phyloP scores from a whole-genome alignment of 2,329 filamentous ascomycete species.

The Fonsecaea multimorphosa region DNA sequence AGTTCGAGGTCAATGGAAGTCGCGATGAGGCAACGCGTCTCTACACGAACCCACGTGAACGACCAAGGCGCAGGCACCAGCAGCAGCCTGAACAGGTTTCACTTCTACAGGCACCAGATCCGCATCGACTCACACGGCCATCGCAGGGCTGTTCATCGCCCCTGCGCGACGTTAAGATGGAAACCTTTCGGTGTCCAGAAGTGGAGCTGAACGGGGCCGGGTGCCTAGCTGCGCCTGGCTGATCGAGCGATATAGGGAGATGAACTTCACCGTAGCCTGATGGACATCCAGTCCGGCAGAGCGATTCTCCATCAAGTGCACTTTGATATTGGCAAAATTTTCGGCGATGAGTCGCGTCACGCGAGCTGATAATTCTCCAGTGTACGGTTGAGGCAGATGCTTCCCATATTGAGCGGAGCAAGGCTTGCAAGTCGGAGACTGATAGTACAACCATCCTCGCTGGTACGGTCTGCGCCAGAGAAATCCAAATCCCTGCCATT shows the following conservation, averaged over 20 bases:
- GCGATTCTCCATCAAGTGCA: background rate
- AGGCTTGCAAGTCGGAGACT: conserved; percentile 20
- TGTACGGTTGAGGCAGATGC: conserved; percentile 12
- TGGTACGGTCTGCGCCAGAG: background rate
- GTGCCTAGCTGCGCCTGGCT: conserved; percentile 5
- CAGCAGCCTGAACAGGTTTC: conserved; percentile 19
- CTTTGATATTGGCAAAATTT: conserved; percentile 11
- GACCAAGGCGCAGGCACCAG: conserved; percentile 8
- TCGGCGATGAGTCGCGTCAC: background rate
- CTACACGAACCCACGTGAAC: conserved; percentile 7
- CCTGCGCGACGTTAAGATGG: background rate
- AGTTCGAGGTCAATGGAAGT: background rate
- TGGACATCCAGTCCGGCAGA: background rate
- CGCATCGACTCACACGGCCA: background rate
- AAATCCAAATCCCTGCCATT: background rate
- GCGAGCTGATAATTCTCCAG: background rate
- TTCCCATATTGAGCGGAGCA: conserved; percentile 11
- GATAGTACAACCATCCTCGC: background rate
- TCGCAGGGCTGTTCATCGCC: background rate
- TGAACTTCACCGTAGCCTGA: background rate
- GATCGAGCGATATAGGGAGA: background rate
- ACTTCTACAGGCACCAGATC: conserved; percentile 13
- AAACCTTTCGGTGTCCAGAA: background rate
- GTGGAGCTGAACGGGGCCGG: background rate
- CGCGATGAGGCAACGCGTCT: background rate